Evolutionary conservation across 129 eudicot species (phyloP), one percentile per base, ranked within the genome.

Genomic region (Pulicaria dysenterica): DNA sequence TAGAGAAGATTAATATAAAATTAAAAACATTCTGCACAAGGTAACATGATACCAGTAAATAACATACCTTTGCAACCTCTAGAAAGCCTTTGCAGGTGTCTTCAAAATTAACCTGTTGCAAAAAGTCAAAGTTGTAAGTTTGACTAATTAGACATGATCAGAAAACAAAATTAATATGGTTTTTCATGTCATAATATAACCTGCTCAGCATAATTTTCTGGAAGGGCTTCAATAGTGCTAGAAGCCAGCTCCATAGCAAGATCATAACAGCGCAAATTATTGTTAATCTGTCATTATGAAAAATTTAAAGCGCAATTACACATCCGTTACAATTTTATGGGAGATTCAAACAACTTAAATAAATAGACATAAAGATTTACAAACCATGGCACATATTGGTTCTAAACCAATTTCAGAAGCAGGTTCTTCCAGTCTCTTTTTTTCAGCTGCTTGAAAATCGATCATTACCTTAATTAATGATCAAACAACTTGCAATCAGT

Each of bases 21-120:
- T 37, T 6, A 60, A 13, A 60, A 31, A 44, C 49, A 7, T 47
- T 49, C 13, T 68, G 8, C 11, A 39, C 51, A 67, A 11, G 57
- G 44, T 10, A 41, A 44, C 19, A 51, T 64, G 50, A 63, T 41
- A 50, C 34, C 41, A 17, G 31, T 24, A 41, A 40, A 49, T 15
- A 70, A 47, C 58, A 45, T 79, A 90, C 98, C 92, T 90, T 94
- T 51, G 99, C 94, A 81, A 94, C 99, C 80, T 94, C 99, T 67
- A 94, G 83, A 81, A 94, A 94, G 53, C 99, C 99, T 88, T 94
- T 94, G 85, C 99, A 94, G 9, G 99, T 94, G 74, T 94, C 99
- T 73, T 94, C 99, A 94, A 94, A 94, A 81, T 88, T 85, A 58
- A 94, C 87, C 99, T 94, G 93, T 47, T 70, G 64, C 67, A 84